Percentiles rank a stretch among this genome's conserved stretches.
phyloP scores from a whole-genome alignment of 2,329 filamentous ascomycete genomes.

The Fusarium sp. region DNA sequence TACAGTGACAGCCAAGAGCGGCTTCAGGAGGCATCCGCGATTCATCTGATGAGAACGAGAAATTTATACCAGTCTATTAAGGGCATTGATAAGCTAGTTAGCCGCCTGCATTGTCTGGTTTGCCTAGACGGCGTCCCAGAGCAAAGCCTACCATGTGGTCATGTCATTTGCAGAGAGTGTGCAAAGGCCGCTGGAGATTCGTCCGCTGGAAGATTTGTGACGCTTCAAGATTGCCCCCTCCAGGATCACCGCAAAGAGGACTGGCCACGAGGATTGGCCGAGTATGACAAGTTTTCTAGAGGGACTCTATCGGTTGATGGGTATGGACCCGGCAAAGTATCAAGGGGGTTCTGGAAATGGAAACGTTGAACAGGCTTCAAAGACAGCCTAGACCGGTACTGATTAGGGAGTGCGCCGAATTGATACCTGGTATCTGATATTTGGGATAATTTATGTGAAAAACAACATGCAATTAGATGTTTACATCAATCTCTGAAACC shows the following conservation, averaged over 20 bases:
- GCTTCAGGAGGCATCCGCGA: not conserved
- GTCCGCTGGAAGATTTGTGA: not conserved
- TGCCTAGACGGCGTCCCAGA: not conserved
- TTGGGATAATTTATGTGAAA: too few species aligned
- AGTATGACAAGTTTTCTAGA: too few species aligned
- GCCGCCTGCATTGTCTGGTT: not conserved
- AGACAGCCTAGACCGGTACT: accelerated
- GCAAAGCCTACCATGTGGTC: not conserved
- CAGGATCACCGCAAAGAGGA: not conserved
- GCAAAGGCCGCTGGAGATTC: not conserved
- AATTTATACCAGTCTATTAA: not conserved
- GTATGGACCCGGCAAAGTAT: not conserved
- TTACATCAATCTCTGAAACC: too few species aligned
- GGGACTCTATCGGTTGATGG: not conserved
- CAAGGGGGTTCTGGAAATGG: not conserved
- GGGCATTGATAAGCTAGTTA: not conserved
- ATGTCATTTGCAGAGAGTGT: not conserved
- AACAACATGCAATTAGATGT: too few species aligned
- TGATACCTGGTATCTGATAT: too few species aligned
- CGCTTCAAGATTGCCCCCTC: not conserved
- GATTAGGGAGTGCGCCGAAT: too few species aligned
- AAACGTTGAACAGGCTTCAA: not conserved
- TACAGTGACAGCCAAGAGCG: accelerated
- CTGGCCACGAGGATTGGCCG: not conserved
- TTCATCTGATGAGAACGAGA: accelerated